Evolutionary conservation across 768 basidiomycete genomes (phyloP), one percentile per base, ranked within the genome.

Genomic region (Trichaptum fuscoviolaceum): DNA sequence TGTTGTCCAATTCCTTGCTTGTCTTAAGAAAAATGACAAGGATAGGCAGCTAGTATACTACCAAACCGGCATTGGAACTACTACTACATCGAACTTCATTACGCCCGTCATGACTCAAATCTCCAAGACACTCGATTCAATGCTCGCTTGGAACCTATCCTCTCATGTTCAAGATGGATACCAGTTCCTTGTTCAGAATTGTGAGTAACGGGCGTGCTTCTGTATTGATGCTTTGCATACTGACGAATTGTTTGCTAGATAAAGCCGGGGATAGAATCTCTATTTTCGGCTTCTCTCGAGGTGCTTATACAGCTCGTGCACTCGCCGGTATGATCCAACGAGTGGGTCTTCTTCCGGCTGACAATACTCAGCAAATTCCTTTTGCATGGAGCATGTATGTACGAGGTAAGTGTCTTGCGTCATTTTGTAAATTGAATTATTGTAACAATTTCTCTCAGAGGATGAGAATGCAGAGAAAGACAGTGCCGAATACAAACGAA

Each of bases 251-350:
- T 71, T 58, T 20, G 52, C 7, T 60, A 83, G 82, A 84, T 68
- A 74, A 75, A 34, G 71, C 76, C 18, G 85, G 85, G 26, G 87
- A 90, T 74, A 80, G 79, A 67, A 85, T 90, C n/a, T n/a, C n/a
- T n/a, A n/a, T n/a, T n/a, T n/a, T n/a, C n/a, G n/a, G n/a, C n/a
- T n/a, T n/a, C n/a, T 88, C 87, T 35, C 79, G 89, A 35, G 88
- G 88, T 17, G 85, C 86, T 7, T 87, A 87, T 73, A 86, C 85
- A 0, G 87, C 87, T 18, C 78, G 87, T 52, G 75, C 75, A 10
- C 72, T 75, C 24, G 76, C 76, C 0, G 76, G 75, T 9, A 77
- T 78, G 77, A 67, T 77, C 0, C 69, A 75, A 62, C 72, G 74
- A 60, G 73, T 77, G 27, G 77, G 36, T 20, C 30, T 35, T 7